phyloP scores from a whole-genome alignment of 176 grass and related monocot genomes.

The Oryza glaberrima region DNA sequence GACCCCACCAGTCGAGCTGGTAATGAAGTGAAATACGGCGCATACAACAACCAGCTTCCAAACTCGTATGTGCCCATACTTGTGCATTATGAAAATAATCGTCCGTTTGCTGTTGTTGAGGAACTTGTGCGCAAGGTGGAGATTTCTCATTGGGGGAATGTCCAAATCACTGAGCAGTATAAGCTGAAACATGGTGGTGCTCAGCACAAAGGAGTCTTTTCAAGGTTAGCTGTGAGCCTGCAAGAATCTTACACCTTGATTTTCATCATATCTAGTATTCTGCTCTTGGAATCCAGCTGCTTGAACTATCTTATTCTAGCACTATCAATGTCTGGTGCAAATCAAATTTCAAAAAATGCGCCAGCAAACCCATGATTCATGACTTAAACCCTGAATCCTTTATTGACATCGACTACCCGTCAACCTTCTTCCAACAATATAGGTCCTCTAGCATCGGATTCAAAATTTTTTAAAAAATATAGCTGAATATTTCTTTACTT shows the following conservation, averaged over 20 bases:
- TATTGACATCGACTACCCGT: not conserved
- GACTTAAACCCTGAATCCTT: not conserved
- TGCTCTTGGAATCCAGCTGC: not conserved
- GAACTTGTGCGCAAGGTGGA: slow-evolving; percentile 89
- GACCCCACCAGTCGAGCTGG: slow-evolving; percentile 62
- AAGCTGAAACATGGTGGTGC: slow-evolving; percentile 87
- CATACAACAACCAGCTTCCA: slow-evolving; percentile 57
- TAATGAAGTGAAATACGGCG: slow-evolving; percentile 83
- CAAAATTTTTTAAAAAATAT: not conserved
- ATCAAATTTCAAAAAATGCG: not conserved
- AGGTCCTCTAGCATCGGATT: not conserved
- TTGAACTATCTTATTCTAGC: not conserved
- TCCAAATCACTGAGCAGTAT: slow-evolving; percentile 90
- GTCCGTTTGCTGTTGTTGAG: slow-evolving; percentile 79
- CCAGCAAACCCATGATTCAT: not conserved
- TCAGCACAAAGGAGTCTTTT: slow-evolving; percentile 86
- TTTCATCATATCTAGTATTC: slow-evolving; percentile 6
- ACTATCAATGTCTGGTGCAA: not conserved
- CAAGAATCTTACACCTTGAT: slow-evolving; percentile 18
- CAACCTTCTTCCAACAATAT: slow-evolving; percentile 17
- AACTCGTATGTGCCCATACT: slow-evolving; percentile 64
- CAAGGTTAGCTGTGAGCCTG: slow-evolving; percentile 56
- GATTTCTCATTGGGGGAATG: slow-evolving; percentile 94
- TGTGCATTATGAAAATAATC: slow-evolving; percentile 90
- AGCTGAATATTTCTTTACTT: not conserved